Base-by-base conservation (phyloP, 805 yeast species). In the Hanseniaspora singularis region DNA sequence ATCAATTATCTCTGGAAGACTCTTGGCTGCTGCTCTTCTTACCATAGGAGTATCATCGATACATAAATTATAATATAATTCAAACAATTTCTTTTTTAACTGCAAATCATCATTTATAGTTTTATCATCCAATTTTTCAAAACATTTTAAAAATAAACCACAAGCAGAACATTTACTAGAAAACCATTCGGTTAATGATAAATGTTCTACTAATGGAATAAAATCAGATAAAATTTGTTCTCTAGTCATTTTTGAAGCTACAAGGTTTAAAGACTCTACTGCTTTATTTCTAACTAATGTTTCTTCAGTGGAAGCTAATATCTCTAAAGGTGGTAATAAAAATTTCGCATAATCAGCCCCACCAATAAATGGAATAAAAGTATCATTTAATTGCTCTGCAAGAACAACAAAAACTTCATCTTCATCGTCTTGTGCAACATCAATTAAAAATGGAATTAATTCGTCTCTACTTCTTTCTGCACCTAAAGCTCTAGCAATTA, bases 21-120 rank as follows among this genome's bases (percentile, higher is more conserved):
- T 76, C 34, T 76, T 76, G 6, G 95, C 97, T 14, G 96, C 94
- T 9, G 95, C 82, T 60, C 96, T 79, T 64, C 95, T 79, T 18
- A 92, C 97, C 96, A 92, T 87, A 51, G 99, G 98, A 16, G 95
- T 84, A 50, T 92, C 98, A 63, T 92, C 97, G 53, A 73, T 74
- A 40, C 83, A 75, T 54, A 92, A 69, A 54, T 78, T 81, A 50
- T 75, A 69, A 63, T 79, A 89, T 37, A 80, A 64, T 33, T 72
- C 70, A 52, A 87, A 70, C 50, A 92, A 68, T 41, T 77, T 79
- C 36, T 71, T 71, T 61, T 89, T 71, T 26, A 44, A 19, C 18
- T 36, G 39, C 26, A 44, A 37, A 24, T 44, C 48, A 2, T 44
- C 48, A 23, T 44, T 22, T 34, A 69, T 62, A 2, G 64, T 61